Conservation (phyloP, 2,329 filamentous ascomycete species). For the Diplodia mutila region DNA sequence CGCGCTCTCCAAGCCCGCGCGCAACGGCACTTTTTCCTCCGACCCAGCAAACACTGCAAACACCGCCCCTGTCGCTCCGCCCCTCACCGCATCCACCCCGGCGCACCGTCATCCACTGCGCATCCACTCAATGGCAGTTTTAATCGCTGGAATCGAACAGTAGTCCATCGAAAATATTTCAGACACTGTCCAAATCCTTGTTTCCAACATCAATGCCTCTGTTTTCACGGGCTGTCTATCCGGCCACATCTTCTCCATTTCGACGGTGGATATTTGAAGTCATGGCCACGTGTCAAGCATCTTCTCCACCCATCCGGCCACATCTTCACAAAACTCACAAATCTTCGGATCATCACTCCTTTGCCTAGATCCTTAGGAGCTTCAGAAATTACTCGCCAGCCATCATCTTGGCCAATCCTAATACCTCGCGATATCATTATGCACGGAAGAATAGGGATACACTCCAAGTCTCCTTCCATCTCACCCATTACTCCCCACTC, state of each 20-base stretch:
- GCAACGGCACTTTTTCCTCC: constrained; percentile 24
- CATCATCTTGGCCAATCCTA: too few relatives aligned
- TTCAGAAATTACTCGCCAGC: too few relatives aligned
- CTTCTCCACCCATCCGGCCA: too few relatives aligned
- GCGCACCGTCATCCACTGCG: not conserved
- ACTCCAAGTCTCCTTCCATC: too few relatives aligned
- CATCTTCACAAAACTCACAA: too few relatives aligned
- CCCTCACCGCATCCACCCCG: constrained; percentile 7
- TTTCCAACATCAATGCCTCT: not conserved
- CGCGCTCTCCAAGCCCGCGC: constrained; percentile 23
- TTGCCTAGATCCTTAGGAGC: too few relatives aligned
- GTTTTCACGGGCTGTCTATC: not conserved
- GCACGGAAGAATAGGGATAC: too few relatives aligned
- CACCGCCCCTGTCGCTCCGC: constrained; percentile 12
- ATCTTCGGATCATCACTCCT: not conserved
- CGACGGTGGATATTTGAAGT: not conserved
- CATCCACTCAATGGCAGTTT: not conserved
- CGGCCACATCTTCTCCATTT: not conserved
- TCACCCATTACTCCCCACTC: not conserved
- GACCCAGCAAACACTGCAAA: constrained; percentile 22
- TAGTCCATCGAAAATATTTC: not conserved
- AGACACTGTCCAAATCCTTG: not conserved
- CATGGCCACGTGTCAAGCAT: not conserved
- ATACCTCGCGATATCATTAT: too few relatives aligned
- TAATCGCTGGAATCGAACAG: not conserved